Evolutionary conservation across 2,329 filamentous ascomycete genomes (phyloP), one percentile per base, ranked within the genome.

Genomic region (Diaporthe ampelina): DNA sequence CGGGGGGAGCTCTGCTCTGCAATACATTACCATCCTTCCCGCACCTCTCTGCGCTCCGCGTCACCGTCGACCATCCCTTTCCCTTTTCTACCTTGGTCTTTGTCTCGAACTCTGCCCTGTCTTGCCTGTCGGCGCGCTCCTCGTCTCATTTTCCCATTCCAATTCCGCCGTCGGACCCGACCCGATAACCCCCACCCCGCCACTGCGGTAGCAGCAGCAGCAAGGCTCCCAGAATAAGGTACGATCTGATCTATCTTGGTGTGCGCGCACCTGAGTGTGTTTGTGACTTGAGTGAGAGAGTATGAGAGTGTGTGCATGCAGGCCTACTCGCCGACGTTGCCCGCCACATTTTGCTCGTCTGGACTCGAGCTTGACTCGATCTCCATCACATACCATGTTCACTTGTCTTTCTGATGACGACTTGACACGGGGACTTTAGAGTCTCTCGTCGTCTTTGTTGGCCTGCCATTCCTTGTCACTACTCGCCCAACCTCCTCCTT

Each of bases 11-110:
- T n/a, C 26, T 26, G 37, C 37, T 52, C 29, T 37, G 63, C 19
- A 67, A 52, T 63, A 72, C 69, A 72, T 72, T 72, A 72, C 69
- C 45, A 54, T 56, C 70, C 57, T 72, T 63, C 70, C 57, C 57
- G 45, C 57, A 54, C 45, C 26, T 56, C 32, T 61, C 58, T 43
- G 57, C 70, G n/a, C 70, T 72, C 48, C 70, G 57, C 45, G 26
- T 63, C 70, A 26, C 48, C 9, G 35, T 32, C 26, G 59, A 45
- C 48, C 57, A 52, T 56, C 48, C 54, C 43, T 56, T 32, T 63
- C 57, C 45, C 35, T 45, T 54, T 61, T n/a, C 69, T 58, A 45
- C 69, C 58, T 61, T 43, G 45, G 45, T 43, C 69, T 72, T 32
- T 58, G 40, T 37, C 69, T 71, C 56, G 50, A 58, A 58, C 32